Conservation (phyloP, 2,329 filamentous ascomycete species). For the Cryphonectria radicalis region DNA sequence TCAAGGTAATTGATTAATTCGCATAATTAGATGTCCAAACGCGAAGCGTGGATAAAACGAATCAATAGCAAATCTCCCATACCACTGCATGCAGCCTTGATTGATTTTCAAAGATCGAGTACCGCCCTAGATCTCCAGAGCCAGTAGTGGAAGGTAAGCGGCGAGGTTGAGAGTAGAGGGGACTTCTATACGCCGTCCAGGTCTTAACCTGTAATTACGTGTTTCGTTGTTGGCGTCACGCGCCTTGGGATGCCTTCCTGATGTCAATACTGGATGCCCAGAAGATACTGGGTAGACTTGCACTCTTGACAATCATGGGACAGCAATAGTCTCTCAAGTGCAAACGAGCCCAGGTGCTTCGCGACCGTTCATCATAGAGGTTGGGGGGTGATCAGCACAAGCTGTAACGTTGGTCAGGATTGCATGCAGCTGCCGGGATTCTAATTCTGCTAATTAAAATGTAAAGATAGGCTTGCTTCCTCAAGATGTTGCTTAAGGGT, state of each 20-base stretch:
- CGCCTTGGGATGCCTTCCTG: not conserved
- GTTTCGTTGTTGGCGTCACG: not conserved
- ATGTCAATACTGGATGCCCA: not conserved
- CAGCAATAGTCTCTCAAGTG: not conserved
- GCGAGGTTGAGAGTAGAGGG: not conserved
- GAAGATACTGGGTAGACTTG: not conserved
- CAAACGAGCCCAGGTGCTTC: not conserved
- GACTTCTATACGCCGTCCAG: not conserved
- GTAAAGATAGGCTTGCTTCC: conserved; percentile 15
- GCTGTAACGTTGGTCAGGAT: not conserved
- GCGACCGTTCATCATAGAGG: not conserved
- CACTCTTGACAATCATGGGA: not conserved
- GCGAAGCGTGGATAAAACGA: no score
- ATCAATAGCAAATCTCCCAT: no score
- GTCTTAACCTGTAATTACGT: not conserved
- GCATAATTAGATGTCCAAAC: no score
- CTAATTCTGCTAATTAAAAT: conserved; percentile 12
- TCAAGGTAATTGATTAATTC: no score
- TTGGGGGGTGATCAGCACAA: not conserved
- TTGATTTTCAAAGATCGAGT: no score
- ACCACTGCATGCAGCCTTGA: no score
- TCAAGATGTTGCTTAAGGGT: conserved; percentile 11
- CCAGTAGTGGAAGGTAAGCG: no score
- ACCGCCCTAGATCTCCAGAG: no score
- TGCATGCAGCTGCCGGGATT: not conserved